Conservation (phyloP, 306 rosid species). For the Cucumis cinereus region DNA sequence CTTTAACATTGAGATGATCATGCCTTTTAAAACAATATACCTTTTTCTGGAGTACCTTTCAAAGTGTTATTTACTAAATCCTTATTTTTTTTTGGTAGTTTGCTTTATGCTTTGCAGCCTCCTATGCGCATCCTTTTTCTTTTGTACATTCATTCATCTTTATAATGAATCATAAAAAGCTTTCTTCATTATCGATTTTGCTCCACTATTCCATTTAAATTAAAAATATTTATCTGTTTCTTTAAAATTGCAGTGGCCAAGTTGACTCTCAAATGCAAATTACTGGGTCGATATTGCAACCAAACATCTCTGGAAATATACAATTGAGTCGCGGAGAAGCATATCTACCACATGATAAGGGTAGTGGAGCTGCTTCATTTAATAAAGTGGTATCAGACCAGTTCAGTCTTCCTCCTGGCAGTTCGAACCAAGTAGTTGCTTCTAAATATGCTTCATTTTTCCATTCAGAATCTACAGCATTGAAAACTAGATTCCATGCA, state of each 20-base stretch:
- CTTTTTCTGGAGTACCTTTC: too few relatives aligned
- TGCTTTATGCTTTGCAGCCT: neutral
- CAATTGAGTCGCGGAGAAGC: slow-evolving; percentile 95
- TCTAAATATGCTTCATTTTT: slow-evolving; percentile 72
- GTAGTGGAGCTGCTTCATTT: slow-evolving; percentile 49
- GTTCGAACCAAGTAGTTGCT: slow-evolving; percentile 53
- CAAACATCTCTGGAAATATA: slow-evolving; percentile 70
- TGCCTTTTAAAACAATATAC: too few relatives aligned
- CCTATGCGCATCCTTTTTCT: neutral
- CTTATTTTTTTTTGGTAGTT: neutral
- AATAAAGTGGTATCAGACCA: slow-evolving; percentile 60
- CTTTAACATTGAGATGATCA: too few relatives aligned
- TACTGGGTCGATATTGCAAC: slow-evolving; percentile 87
- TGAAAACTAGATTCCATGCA: slow-evolving; percentile 34
- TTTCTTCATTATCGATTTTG: neutral
- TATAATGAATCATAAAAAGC: neutral
- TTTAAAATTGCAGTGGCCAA: slow-evolving; percentile 53
- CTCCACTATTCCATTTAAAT: neutral
- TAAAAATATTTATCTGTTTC: neutral
- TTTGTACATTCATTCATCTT: neutral
- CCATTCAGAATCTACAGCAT: slow-evolving; percentile 46
- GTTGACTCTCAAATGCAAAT: slow-evolving; percentile 93
- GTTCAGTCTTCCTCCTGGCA: slow-evolving; percentile 41
- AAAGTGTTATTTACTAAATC: neutral
- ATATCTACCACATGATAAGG: slow-evolving; percentile 90